Conservation (phyloP, 78 protist genomes). For the Planoprotostelium fungivorum region DNA sequence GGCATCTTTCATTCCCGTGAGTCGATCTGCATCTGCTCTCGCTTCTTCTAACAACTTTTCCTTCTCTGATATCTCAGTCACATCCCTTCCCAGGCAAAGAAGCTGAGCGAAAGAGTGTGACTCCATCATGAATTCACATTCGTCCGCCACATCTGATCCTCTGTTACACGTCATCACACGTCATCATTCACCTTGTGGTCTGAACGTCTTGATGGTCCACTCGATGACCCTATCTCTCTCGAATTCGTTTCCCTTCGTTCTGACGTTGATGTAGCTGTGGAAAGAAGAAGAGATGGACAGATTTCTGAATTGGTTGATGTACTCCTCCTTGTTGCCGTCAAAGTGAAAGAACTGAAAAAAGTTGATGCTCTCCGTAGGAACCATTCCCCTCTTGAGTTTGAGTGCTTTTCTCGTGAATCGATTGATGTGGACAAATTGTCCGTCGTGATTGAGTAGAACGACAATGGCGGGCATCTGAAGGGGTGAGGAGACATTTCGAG, state of each 20-base stretch:
- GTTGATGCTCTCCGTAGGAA: not conserved
- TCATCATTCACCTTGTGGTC: constrained; percentile 1
- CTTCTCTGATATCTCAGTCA: not conserved
- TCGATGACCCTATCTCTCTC: not conserved
- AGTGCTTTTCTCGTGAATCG: not conserved
- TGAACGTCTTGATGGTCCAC: not conserved
- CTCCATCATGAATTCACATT: not conserved
- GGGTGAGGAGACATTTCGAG: not conserved
- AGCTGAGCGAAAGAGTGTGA: not conserved
- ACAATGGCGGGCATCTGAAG: not conserved
- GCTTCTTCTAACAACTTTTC: not conserved
- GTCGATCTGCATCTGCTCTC: not conserved
- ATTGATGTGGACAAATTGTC: not conserved
- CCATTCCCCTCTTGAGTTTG: not conserved
- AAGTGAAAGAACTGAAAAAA: not conserved
- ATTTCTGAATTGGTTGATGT: not conserved
- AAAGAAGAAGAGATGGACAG: not conserved
- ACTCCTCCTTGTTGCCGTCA: not conserved
- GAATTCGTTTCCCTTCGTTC: not conserved
- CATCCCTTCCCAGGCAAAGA: not conserved
- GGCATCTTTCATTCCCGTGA: not conserved
- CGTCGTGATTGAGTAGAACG: not conserved
- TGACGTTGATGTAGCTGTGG: not conserved
- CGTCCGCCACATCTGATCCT: not conserved
- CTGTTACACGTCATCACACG: too few species aligned